Conservation (phyloP, 768 basidiomycete genomes). For the Hydnomerulius pinastri region DNA sequence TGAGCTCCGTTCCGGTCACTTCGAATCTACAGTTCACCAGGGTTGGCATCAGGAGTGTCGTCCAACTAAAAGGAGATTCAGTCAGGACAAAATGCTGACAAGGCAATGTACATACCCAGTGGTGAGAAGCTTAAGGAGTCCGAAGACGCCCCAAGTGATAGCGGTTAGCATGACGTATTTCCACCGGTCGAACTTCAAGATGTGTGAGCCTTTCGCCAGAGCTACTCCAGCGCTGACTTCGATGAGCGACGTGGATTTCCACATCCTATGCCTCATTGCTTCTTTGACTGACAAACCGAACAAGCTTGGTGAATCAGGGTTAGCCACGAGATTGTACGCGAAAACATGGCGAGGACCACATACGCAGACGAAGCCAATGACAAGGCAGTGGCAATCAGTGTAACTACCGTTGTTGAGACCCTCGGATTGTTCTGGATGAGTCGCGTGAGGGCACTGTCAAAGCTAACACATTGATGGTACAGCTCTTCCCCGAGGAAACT, state of each 20-base stretch:
- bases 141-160: neutral
- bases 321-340: neutral
- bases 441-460: neutral
- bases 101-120: neutral
- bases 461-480: neutral
- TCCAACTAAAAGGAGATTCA: neutral
- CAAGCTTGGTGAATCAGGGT: neutral
- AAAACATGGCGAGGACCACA: neutral
- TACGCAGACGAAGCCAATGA: neutral
- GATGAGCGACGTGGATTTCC: neutral
- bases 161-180: neutral
- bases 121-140: slow-evolving; percentile 1
- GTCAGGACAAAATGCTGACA: neutral
- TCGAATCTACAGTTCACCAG: neutral
- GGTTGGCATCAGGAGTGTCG: slow-evolving; percentile 2
- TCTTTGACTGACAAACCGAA: slow-evolving; percentile 1
- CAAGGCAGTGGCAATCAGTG: slow-evolving; percentile 6
- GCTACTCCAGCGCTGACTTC: slow-evolving; percentile 1
- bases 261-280: slow-evolving; percentile 6
- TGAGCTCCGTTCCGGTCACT: slow-evolving; percentile 1
- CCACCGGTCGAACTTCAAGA: neutral
- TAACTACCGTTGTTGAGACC: slow-evolving; percentile 1
- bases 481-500: neutral
- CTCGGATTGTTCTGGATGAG: neutral
- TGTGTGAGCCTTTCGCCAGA: slow-evolving; percentile 1